A percentile compares a stretch with the other conserved stretches of the same genome.
Evolutionary conservation across 345 rosid genomes (phyloP).

Genomic region (Rhizophora apiculata): DNA sequence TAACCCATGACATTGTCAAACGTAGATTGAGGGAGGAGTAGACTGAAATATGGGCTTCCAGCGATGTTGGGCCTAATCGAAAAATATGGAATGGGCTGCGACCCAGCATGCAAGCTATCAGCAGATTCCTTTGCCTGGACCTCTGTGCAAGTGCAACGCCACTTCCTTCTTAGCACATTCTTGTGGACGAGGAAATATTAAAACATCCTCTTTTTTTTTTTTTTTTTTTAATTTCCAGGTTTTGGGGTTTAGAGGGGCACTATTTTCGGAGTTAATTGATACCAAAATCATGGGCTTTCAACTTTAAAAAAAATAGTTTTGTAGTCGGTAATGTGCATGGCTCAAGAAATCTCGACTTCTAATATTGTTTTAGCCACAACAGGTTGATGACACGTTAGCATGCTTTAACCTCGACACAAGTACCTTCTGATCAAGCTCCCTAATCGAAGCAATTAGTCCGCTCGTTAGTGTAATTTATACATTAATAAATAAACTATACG

Average conservation of each 20-base stretch:
- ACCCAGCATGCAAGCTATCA: too few relatives aligned
- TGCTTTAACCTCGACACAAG: not conserved
- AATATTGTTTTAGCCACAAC: constrained; percentile 1
- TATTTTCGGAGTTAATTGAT: not conserved
- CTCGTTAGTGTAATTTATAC: not conserved
- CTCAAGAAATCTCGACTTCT: constrained; percentile 12
- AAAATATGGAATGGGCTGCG: too few relatives aligned
- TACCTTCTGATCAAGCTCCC: constrained; percentile 2
- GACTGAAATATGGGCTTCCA: too few relatives aligned
- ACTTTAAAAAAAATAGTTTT: constrained; percentile 9
- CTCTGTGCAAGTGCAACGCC: too few relatives aligned
- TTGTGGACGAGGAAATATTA: too few relatives aligned
- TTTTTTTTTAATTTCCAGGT: not conserved
- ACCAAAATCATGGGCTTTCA: constrained; percentile 4
- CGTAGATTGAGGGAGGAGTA: too few relatives aligned
- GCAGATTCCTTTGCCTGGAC: too few relatives aligned
- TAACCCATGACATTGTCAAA: too few relatives aligned
- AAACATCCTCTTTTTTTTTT: not conserved
- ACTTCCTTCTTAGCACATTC: too few relatives aligned
- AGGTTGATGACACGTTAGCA: not conserved
- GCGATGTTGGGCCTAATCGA: too few relatives aligned
- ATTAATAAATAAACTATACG: constrained; percentile 2
- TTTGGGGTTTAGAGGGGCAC: not conserved
- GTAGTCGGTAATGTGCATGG: constrained; percentile 14
- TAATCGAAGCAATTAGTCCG: constrained; percentile 5